These are phyloP conservation scores for Neurospora crassa DNA, from an alignment of 2,329 filamentous ascomycete genomes.

Conservation along the genomic window DNA sequence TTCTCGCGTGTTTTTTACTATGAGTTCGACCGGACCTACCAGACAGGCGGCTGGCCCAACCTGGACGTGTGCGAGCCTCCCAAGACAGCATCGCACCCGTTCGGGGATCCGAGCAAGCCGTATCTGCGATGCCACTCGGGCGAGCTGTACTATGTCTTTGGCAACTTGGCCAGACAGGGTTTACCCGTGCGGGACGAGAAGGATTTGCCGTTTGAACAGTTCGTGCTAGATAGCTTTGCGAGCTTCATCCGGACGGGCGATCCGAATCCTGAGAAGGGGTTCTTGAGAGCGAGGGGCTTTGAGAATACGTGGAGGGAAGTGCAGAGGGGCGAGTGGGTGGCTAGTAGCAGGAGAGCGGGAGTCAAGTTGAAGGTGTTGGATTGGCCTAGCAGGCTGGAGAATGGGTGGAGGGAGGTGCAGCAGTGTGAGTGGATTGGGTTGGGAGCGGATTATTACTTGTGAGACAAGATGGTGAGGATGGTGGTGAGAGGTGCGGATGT, in stretches of 20 bases:
- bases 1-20: conserved; percentile 47
- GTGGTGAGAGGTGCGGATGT: not conserved
- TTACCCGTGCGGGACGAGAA: conserved; percentile 35
- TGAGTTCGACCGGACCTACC: conserved; percentile 48
- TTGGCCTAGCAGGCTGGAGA: conserved; percentile 28
- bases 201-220: conserved; percentile 28
- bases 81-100: conserved; percentile 23
- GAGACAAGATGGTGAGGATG: not conserved
- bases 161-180: conserved; percentile 33
- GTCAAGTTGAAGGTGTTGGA: conserved; percentile 36
- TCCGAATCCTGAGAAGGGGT: conserved; percentile 38
- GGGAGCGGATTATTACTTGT: conserved; percentile 31
- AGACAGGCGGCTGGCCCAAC: conserved; percentile 42
- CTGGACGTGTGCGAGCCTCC: conserved; percentile 38
- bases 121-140: conserved; percentile 49
- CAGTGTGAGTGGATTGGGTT: conserved; percentile 41
- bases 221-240: conserved; percentile 38
- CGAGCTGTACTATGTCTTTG: conserved; percentile 45
- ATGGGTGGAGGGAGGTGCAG: conserved; percentile 35
- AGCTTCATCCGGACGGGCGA: conserved; percentile 39
- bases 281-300: conserved; percentile 33
- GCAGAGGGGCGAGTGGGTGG: conserved; percentile 24
- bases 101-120: conserved; percentile 31
- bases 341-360: conserved; percentile 23
- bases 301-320: conserved; percentile 19